These are phyloP conservation scores for Phytophthora tubulina DNA, from an alignment of 352 stramenopile genomes.

Conservation along the genomic window DNA sequence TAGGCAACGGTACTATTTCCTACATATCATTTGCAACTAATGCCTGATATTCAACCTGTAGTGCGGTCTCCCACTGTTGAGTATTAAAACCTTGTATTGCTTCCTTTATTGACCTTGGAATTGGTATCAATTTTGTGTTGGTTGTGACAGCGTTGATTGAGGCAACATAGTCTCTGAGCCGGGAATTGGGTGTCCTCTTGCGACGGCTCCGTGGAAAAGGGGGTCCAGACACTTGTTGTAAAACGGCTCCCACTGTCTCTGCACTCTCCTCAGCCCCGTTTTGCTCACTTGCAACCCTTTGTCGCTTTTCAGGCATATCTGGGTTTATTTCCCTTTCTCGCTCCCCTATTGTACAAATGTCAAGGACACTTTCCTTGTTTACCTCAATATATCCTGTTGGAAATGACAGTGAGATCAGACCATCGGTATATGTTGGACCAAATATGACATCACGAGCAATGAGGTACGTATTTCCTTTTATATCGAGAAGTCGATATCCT, in stretches of 20 bases:
- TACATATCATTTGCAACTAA: background rate
- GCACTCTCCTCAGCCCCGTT: too few relatives aligned
- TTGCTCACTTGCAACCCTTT: background rate
- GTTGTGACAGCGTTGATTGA: conserved; percentile 1
- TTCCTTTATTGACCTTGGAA: background rate
- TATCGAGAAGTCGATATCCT: conserved; percentile 10
- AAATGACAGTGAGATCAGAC: conserved; percentile 1
- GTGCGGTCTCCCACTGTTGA: conserved; percentile 1
- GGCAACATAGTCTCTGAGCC: background rate
- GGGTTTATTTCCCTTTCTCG: background rate
- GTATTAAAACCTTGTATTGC: background rate
- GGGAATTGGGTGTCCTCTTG: background rate
- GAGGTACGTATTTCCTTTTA: conserved; percentile 12
- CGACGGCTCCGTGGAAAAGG: too few relatives aligned
- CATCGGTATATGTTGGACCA: background rate
- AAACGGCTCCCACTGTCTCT: background rate
- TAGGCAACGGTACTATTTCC: background rate
- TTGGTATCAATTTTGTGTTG: background rate
- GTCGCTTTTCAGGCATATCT: background rate
- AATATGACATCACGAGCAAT: background rate
- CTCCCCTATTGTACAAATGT: background rate
- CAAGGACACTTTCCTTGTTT: background rate
- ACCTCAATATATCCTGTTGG: background rate
- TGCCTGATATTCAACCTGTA: background rate
- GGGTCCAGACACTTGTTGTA: too few relatives aligned